These are phyloP conservation scores for Hirsutella thompsonii DNA, from an alignment of 2,329 filamentous ascomycete genomes.

Conservation along the genomic window DNA sequence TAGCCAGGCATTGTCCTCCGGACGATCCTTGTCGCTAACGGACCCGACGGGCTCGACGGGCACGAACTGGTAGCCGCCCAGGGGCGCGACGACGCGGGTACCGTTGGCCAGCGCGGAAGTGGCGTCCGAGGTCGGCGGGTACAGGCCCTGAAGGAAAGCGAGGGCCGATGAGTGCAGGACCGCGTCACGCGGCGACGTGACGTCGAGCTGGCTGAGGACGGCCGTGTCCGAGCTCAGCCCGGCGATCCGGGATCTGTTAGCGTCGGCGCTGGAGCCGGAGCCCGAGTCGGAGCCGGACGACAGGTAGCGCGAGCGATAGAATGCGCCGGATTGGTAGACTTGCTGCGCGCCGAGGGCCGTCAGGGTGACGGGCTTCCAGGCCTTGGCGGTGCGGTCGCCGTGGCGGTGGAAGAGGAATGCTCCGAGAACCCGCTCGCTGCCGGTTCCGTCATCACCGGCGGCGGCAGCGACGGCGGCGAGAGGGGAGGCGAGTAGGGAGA, in stretches of 20 bases:
- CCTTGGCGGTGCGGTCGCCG: conserved; percentile 76
- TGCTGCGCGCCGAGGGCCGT: conserved; percentile 71
- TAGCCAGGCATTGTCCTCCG: conserved; percentile 44
- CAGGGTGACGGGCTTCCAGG: conserved; percentile 55
- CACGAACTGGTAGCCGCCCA: conserved; percentile 76
- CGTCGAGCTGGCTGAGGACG: conserved; percentile 55
- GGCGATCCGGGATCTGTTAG: conserved; percentile 45
- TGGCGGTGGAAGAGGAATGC: conserved; percentile 83
- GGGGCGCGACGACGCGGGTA: conserved; percentile 48
- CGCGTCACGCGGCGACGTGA: conserved; percentile 59
- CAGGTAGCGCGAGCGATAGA: conserved; percentile 69
- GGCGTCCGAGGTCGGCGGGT: conserved; percentile 57
- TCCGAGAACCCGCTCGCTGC: conserved; percentile 60
- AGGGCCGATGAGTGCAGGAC: conserved; percentile 72
- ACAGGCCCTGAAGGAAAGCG: conserved; percentile 75
- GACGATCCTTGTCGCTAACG: conserved; percentile 39
- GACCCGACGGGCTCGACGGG: conserved; percentile 52
- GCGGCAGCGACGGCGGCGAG: conserved; percentile 13
- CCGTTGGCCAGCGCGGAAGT: conserved; percentile 59
- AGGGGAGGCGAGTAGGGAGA: conserved; percentile 15
- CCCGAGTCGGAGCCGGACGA: neutral
- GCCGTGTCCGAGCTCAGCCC: conserved; percentile 55
- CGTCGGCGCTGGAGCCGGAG: conserved; percentile 26
- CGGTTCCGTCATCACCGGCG: conserved; percentile 22
- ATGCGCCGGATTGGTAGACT: conserved; percentile 58